Percentiles rank a stretch among this genome's conserved stretches.
phyloP scores from a whole-genome alignment of 306 rosid genomes.

The Prunus fruticosa region DNA sequence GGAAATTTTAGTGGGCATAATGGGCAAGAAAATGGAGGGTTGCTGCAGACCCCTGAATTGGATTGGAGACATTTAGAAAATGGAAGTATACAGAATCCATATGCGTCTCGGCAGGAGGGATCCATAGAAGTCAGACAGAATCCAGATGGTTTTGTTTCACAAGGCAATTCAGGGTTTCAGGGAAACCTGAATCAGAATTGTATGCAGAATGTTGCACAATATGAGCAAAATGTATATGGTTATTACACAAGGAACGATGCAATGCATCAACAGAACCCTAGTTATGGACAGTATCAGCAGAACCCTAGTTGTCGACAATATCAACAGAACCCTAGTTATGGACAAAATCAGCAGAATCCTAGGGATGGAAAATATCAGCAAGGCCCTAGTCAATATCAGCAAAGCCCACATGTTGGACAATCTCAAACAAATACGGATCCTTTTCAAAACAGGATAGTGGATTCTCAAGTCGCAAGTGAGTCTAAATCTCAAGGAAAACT shows the following conservation, averaged over 20 bases:
- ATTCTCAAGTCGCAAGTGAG: constrained; percentile 31
- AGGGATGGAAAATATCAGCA: constrained; percentile 15
- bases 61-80: constrained; percentile 4
- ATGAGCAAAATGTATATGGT: constrained; percentile 23
- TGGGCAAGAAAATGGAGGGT: constrained; percentile 25
- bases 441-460: constrained; percentile 25
- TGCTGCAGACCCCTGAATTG: constrained; percentile 13
- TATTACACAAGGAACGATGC: no score
- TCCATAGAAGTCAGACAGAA: constrained; percentile 27
- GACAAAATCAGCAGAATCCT: no score
- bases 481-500: constrained; percentile 23
- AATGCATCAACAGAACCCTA: constrained; percentile 20
- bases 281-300: constrained; percentile 38
- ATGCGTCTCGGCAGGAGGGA: constrained; percentile 25
- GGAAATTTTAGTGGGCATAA: constrained; percentile 22
- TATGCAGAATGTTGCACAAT: constrained; percentile 15
- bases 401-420: background rate
- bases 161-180: constrained; percentile 28
- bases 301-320: background rate
- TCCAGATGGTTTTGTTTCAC: constrained; percentile 23
- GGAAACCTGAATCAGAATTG: constrained; percentile 22
- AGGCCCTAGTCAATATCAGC: background rate
- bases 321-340: no score
- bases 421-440: constrained; percentile 12
- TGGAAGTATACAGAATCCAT: constrained; percentile 17